phyloP scores from a whole-genome alignment of 108 stramenopile genomes.

The Aurantiochytrium sp. region DNA sequence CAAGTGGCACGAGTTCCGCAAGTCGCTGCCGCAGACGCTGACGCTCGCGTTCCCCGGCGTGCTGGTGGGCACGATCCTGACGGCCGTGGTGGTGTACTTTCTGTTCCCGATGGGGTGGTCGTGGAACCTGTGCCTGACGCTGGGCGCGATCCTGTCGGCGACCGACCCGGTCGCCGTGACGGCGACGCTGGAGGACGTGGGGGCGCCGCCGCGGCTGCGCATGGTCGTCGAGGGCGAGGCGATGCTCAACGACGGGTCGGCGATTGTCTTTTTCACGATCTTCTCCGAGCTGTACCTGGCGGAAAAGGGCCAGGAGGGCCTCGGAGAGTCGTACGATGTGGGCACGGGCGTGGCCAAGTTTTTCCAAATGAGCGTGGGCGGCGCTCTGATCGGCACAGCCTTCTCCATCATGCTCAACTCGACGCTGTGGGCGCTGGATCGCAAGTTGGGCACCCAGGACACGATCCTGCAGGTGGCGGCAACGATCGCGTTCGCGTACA shows the following conservation, averaged over 20 bases:
- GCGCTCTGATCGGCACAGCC: slow-evolving; percentile 64
- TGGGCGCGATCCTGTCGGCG: slow-evolving; percentile 64
- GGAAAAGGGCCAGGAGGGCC: slow-evolving; percentile 46
- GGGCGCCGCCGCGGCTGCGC: slow-evolving; percentile 44
- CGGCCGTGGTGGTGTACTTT: slow-evolving; percentile 27
- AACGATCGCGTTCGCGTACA: slow-evolving; percentile 71
- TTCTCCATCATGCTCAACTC: slow-evolving; percentile 53
- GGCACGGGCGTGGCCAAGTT: slow-evolving; percentile 54
- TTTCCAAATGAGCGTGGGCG: slow-evolving; percentile 70
- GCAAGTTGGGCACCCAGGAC: slow-evolving; percentile 65
- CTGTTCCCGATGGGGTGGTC: slow-evolving; percentile 48
- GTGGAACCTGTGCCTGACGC: slow-evolving; percentile 45
- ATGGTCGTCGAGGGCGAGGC: slow-evolving; percentile 59
- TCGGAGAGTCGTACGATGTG: slow-evolving; percentile 55
- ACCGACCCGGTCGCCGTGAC: slow-evolving; percentile 67
- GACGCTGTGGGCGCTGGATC: slow-evolving; percentile 55
- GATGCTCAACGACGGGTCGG: slow-evolving; percentile 77
- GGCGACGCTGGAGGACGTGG: slow-evolving; percentile 30
- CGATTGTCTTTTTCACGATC: slow-evolving; percentile 81
- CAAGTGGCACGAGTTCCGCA: slow-evolving; percentile 29
- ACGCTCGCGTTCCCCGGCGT: slow-evolving; percentile 51
- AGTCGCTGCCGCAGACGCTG: slow-evolving; percentile 30
- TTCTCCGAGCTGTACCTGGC: slow-evolving; percentile 60
- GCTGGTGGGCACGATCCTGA: slow-evolving; percentile 39
- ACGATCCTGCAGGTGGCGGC: slow-evolving; percentile 72